These are phyloP conservation scores for Coemansia sp. DNA, from an alignment of 371 early-diverging fungal genomes.

Conservation along the genomic window DNA sequence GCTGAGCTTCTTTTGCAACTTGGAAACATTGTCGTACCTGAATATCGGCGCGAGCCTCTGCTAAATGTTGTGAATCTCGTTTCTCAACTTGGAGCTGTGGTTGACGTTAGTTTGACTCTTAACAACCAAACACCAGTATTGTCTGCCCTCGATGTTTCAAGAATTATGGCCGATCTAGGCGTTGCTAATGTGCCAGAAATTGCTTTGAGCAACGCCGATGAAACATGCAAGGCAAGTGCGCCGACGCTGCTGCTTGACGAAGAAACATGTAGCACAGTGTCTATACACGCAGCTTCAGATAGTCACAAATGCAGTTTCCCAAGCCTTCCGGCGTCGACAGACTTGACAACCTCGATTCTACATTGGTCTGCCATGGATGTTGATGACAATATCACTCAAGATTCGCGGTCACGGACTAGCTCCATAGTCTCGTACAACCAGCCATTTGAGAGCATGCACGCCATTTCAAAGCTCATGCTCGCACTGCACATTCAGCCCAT, in stretches of 20 bases:
- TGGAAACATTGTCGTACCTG: background rate
- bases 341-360: background rate
- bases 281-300: background rate
- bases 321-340: background rate
- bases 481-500: conserved; percentile 36
- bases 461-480: conserved; percentile 24
- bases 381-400: conserved; percentile 12
- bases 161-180: conserved; percentile 29
- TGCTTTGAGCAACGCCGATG: conserved; percentile 4
- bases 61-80: background rate
- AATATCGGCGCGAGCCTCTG: background rate
- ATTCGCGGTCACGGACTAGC: conserved; percentile 24
- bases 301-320: background rate
- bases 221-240: conserved; percentile 11
- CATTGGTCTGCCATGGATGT: conserved; percentile 29
- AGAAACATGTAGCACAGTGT: background rate
- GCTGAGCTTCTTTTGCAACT: background rate
- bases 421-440: conserved; percentile 9
- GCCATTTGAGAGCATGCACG: conserved; percentile 6
- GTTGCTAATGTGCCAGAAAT: conserved; percentile 30
- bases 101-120: background rate
- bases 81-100: background rate
- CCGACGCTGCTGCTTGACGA: conserved; percentile 17
- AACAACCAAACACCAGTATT: background rate
- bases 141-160: conserved; percentile 9